A percentile compares a stretch with the other conserved stretches of the same genome.
These are phyloP conservation scores for Sporobolus alterniflorus DNA, from an alignment of 202 grass and related monocot genomes.

Conservation along the genomic window DNA sequence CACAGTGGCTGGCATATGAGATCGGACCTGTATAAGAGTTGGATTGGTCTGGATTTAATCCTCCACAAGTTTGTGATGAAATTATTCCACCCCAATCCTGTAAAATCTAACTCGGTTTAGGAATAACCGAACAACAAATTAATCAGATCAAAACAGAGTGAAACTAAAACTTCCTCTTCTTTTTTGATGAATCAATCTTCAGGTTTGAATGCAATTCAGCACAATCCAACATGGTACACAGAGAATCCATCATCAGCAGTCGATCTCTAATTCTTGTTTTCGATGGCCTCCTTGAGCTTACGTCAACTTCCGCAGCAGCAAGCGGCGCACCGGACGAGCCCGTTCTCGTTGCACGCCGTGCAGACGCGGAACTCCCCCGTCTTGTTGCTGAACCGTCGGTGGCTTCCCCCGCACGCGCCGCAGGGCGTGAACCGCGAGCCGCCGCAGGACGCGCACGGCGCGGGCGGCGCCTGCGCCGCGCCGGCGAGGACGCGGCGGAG, in stretches of 20 bases:
- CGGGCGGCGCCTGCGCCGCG: constrained; percentile 11
- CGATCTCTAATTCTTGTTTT: too few relatives aligned
- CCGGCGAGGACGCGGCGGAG: constrained; percentile 68
- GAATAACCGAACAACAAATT: too few relatives aligned
- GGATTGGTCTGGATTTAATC: too few relatives aligned
- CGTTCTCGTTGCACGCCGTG: constrained; percentile 91
- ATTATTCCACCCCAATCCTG: too few relatives aligned
- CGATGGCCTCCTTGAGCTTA: too few relatives aligned
- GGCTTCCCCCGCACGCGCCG: constrained; percentile 70
- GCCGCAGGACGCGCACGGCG: constrained; percentile 64
- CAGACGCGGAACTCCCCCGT: constrained; percentile 74
- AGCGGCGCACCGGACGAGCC: constrained; percentile 71
- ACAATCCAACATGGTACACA: neutral
- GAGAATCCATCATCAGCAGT: neutral
- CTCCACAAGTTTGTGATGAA: too few relatives aligned
- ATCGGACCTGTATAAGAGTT: too few relatives aligned
- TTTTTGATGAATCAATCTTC: constrained; percentile 16
- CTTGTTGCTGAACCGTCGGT: constrained; percentile 89
- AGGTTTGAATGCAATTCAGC: constrained; percentile 31
- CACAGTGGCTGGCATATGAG: too few relatives aligned
- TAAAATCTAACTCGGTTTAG: too few relatives aligned
- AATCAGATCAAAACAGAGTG: constrained; percentile 12
- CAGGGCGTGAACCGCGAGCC: constrained; percentile 72
- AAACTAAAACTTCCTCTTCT: neutral
- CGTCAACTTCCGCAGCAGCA: constrained; percentile 53